Percentiles rank a stretch among this genome's conserved stretches.
Conservation (phyloP, 2,329 filamentous ascomycete species). For the Aspergillus fischeri region DNA sequence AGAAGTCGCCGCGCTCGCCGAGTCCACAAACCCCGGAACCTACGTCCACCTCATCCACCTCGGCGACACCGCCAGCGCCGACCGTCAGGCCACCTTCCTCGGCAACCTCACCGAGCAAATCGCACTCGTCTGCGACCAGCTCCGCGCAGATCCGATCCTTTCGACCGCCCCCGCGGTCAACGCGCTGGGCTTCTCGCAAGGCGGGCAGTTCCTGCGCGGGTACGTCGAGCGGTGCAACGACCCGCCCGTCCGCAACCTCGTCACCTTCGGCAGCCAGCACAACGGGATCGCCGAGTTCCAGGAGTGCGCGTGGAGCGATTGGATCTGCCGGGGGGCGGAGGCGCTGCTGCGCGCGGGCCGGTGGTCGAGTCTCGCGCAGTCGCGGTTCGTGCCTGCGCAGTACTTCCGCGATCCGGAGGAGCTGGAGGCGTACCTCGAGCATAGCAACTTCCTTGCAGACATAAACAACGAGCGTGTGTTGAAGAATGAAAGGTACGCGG, state of each 20-base stretch:
- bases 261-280: constrained; percentile 89
- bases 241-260: constrained; percentile 69
- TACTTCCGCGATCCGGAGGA: constrained; percentile 77
- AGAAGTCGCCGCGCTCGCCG: constrained; percentile 65
- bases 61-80: constrained; percentile 59
- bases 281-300: constrained; percentile 86
- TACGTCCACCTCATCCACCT: constrained; percentile 77
- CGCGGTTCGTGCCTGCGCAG: constrained; percentile 81
- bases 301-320: constrained; percentile 66
- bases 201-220: constrained; percentile 89
- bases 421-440: constrained; percentile 68
- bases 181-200: constrained; percentile 91
- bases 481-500: constrained; percentile 72
- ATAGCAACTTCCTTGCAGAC: constrained; percentile 87
- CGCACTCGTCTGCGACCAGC: constrained; percentile 68
- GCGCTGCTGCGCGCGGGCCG: constrained; percentile 73
- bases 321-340: constrained; percentile 76
- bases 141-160: constrained; percentile 72
- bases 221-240: constrained; percentile 83
- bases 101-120: constrained; percentile 84
- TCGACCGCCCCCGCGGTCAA: constrained; percentile 79
- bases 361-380: constrained; percentile 75
- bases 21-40: constrained; percentile 73
- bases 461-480: constrained; percentile 83
- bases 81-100: constrained; percentile 82